These are phyloP conservation scores for Claviceps citrina DNA, from an alignment of 2,329 filamentous ascomycete species.

Conservation along the genomic window DNA sequence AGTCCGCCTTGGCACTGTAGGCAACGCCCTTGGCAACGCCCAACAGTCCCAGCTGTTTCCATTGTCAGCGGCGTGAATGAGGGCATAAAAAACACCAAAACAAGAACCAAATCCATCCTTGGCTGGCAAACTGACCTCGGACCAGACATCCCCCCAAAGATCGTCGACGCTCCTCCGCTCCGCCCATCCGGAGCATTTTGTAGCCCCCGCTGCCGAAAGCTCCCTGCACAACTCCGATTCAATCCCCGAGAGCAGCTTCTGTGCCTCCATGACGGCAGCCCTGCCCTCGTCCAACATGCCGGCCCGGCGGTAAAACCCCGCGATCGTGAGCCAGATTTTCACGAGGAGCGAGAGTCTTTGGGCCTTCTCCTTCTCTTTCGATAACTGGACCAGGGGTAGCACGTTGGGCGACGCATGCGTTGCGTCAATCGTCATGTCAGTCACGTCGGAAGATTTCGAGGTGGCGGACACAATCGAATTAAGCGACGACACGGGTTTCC, in stretches of 20 bases:
- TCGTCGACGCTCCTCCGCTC: constrained; percentile 69
- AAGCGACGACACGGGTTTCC: constrained; percentile 28
- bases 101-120: too few species aligned
- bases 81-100: background rate
- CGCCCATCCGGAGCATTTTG: constrained; percentile 58
- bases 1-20: constrained; percentile 57
- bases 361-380: constrained; percentile 35
- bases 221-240: constrained; percentile 52
- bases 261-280: constrained; percentile 67
- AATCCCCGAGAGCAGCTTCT: constrained; percentile 55
- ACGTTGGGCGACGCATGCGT: constrained; percentile 30
- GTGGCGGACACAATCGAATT: constrained; percentile 30
- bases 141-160: constrained; percentile 68
- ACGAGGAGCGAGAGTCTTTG: constrained; percentile 43
- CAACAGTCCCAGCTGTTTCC: constrained; percentile 47
- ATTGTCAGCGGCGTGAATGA: background rate
- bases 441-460: constrained; percentile 24
- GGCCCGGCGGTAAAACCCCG: constrained; percentile 73
- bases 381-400: constrained; percentile 37
- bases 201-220: constrained; percentile 43
- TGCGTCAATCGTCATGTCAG: constrained; percentile 24
- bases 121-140: constrained; percentile 45
- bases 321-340: constrained; percentile 80
- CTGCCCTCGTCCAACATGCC: constrained; percentile 64
- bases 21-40: constrained; percentile 44